phyloP scores from a whole-genome alignment of 768 basidiomycete genomes.

The Rhizopogon vulgaris region DNA sequence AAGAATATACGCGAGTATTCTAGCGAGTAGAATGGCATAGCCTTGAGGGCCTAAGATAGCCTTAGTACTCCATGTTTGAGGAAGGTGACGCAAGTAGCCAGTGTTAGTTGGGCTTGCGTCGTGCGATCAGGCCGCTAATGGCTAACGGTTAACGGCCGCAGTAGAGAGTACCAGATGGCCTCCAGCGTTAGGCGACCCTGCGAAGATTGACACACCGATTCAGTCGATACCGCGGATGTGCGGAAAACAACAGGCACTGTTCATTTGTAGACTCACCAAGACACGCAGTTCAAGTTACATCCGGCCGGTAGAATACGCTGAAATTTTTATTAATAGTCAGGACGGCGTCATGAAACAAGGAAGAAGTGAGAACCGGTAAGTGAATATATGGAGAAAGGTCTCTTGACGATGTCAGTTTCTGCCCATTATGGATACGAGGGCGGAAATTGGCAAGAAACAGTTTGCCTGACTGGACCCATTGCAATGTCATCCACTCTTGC shows the following conservation, averaged over 20 bases:
- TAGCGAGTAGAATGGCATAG: background rate
- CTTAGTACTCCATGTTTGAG: constrained; percentile 13
- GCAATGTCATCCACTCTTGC: background rate
- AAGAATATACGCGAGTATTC: constrained; percentile 1
- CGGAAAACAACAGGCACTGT: constrained; percentile 7
- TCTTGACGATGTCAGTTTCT: background rate
- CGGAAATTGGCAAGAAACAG: background rate
- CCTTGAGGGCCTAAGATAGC: constrained; percentile 20
- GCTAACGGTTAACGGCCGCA: background rate
- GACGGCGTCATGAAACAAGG: background rate
- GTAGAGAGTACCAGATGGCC: background rate
- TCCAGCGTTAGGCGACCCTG: constrained; percentile 14
- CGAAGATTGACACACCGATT: constrained; percentile 19
- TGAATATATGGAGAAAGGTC: background rate
- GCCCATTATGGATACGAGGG: background rate
- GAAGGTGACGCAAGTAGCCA: constrained; percentile 21
- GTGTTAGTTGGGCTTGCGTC: constrained; percentile 5
- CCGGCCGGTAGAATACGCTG: background rate
- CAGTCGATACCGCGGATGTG: constrained; percentile 24
- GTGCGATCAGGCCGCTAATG: background rate
- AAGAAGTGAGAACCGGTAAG: constrained; percentile 1
- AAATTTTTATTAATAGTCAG: background rate
- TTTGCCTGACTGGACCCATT: background rate
- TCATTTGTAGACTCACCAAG: background rate
- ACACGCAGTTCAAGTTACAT: background rate